Evolutionary conservation across 257 asterid species (phyloP).

Genomic region (Lantana camara): DNA sequence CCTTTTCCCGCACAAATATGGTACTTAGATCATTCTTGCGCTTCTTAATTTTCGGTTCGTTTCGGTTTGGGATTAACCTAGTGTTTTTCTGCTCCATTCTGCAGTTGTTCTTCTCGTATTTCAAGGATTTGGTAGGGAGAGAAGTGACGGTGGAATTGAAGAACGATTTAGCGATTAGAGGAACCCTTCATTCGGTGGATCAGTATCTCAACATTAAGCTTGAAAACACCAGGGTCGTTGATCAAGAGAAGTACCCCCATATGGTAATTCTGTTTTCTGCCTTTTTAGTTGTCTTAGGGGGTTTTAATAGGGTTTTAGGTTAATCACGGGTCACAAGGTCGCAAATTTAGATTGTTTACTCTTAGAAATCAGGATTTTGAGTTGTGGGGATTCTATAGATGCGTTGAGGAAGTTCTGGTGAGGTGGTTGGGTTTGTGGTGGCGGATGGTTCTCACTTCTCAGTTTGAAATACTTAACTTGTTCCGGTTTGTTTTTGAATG

Average conservation of each 20-base stretch:
- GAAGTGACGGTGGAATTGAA: slow-evolving; percentile 97
- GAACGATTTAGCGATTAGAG: slow-evolving; percentile 93
- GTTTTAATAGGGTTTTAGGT: slow-evolving; percentile 29
- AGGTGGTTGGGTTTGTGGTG: slow-evolving; percentile 8
- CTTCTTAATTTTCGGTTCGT: background rate
- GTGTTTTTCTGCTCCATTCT: slow-evolving; percentile 14
- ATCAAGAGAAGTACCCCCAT: slow-evolving; percentile 95
- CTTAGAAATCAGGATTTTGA: slow-evolving; percentile 17
- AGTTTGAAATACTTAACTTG: background rate
- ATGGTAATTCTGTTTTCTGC: slow-evolving; percentile 50
- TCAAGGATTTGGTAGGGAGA: slow-evolving; percentile 96
- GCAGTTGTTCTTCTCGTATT: slow-evolving; percentile 98
- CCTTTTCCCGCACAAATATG: slow-evolving; percentile 26
- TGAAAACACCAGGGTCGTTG: slow-evolving; percentile 90
- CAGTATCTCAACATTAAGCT: slow-evolving; percentile 96
- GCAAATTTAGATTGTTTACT: background rate
- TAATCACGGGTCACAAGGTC: no score
- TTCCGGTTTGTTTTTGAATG: slow-evolving; percentile 1
- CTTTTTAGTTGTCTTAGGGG: background rate
- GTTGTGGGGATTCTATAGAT: background rate
- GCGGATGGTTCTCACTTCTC: background rate
- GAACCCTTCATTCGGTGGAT: slow-evolving; percentile 94
- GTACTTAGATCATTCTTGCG: slow-evolving; percentile 16
- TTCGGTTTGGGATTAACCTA: slow-evolving; percentile 18
- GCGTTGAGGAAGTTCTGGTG: slow-evolving; percentile 7